Percentiles rank a stretch among this genome's conserved stretches.
Evolutionary conservation across 148 eudicot genomes (phyloP).

Genomic region (Rhododendron griersonianum): DNA sequence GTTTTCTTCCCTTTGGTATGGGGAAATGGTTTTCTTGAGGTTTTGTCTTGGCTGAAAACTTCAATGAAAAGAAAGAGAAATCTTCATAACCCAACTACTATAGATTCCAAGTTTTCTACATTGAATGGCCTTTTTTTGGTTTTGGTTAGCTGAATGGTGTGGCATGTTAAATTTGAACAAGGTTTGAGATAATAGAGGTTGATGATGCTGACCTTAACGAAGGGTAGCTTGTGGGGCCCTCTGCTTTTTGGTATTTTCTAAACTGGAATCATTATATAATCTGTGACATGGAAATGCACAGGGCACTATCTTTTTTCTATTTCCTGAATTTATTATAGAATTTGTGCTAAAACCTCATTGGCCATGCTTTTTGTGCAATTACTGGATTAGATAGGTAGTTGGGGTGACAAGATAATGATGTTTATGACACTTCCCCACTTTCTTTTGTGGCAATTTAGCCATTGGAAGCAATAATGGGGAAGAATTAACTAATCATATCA

Average conservation of each 20-base stretch:
- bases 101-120: slow-evolving; percentile 19
- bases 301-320: slow-evolving; percentile 9
- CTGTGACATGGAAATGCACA: slow-evolving; percentile 3
- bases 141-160: slow-evolving; percentile 1
- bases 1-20: slow-evolving; percentile 25
- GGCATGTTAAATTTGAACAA: slow-evolving; percentile 24
- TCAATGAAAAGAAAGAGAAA: slow-evolving; percentile 6
- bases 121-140: slow-evolving; percentile 8
- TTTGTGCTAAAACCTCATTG: neutral
- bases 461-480: neutral
- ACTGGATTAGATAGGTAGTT: neutral
- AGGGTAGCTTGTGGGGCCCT: slow-evolving; percentile 20
- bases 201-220: slow-evolving; percentile 25
- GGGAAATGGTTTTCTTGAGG: slow-evolving; percentile 15
- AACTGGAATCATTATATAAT: neutral
- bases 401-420: slow-evolving; percentile 4
- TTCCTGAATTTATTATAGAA: neutral
- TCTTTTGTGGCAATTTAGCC: neutral
- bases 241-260: slow-evolving; percentile 1
- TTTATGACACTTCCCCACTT: neutral
- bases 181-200: slow-evolving; percentile 13
- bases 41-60: slow-evolving; percentile 1
- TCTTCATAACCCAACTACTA: slow-evolving; percentile 2
- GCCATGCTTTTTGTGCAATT: neutral
- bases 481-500: too few relatives aligned